Evolutionary conservation across 2,329 filamentous ascomycete genomes (phyloP).

Genomic region (Pseudogymnoascus sp.): DNA sequence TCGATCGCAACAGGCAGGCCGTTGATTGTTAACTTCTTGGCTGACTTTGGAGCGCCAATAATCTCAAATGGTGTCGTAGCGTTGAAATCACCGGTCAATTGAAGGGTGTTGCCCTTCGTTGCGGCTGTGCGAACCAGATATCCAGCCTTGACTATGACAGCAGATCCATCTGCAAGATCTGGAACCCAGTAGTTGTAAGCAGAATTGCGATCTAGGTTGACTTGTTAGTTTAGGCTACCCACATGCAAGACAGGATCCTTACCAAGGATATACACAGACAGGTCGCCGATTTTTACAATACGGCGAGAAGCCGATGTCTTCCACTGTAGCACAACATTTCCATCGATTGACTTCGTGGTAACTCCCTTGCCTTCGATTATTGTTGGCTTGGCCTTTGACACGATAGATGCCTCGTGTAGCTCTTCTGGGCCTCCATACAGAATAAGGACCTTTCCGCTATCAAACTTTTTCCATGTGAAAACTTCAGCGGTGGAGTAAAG

Average conservation of each 20-base stretch:
- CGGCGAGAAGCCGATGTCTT: slow-evolving; percentile 42
- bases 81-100: slow-evolving; percentile 64
- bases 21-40: slow-evolving; percentile 51
- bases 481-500: slow-evolving; percentile 63
- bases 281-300: slow-evolving; percentile 38
- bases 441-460: slow-evolving; percentile 49
- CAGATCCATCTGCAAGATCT: slow-evolving; percentile 34
- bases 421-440: slow-evolving; percentile 56
- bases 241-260: slow-evolving; percentile 30
- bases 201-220: slow-evolving; percentile 50
- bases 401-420: slow-evolving; percentile 46
- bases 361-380: slow-evolving; percentile 16
- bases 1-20: slow-evolving; percentile 18
- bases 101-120: slow-evolving; percentile 45
- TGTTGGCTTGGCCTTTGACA: slow-evolving; percentile 25
- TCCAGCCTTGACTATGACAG: slow-evolving; percentile 52
- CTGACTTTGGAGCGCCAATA: slow-evolving; percentile 50
- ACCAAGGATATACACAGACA: slow-evolving; percentile 23
- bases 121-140: slow-evolving; percentile 56
- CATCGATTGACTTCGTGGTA: slow-evolving; percentile 31
- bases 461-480: slow-evolving; percentile 57
- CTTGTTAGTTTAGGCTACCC: slow-evolving; percentile 11
- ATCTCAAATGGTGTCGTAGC: slow-evolving; percentile 58
- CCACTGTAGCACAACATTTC: slow-evolving; percentile 43
- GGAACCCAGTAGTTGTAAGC: slow-evolving; percentile 63